Conservation (phyloP, 345 rosid species). For the Populus euphratica region DNA sequence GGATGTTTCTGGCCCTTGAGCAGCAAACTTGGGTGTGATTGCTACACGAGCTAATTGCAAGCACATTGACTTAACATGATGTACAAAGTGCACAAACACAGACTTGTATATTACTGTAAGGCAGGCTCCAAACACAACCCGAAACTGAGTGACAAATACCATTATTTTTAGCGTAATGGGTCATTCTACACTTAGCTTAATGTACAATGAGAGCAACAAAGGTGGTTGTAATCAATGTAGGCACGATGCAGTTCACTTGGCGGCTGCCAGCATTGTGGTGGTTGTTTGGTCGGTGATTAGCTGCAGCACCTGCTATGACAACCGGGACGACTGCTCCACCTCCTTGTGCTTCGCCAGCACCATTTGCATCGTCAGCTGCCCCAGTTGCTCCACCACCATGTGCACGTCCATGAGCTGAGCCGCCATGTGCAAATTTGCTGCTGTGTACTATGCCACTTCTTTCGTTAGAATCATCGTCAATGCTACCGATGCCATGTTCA, state of each 20-base stretch:
- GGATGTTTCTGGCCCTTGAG: neutral
- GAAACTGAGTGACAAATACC: neutral
- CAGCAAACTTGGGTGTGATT: neutral
- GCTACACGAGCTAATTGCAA: neutral
- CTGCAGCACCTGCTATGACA: slow-evolving; percentile 26
- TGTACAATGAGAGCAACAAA: neutral
- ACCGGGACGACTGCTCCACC: slow-evolving; percentile 16
- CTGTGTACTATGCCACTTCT: neutral
- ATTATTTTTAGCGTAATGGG: neutral
- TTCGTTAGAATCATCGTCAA: neutral
- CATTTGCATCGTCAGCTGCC: neutral
- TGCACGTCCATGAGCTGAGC: neutral
- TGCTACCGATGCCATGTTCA: neutral
- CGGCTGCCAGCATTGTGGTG: slow-evolving; percentile 15
- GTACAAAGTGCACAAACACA: too few relatives aligned
- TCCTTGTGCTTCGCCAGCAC: neutral
- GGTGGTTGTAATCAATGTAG: neutral
- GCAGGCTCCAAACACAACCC: neutral
- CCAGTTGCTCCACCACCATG: neutral
- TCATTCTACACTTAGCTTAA: neutral
- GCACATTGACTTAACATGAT: neutral
- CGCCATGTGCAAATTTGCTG: neutral
- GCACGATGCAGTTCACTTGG: neutral
- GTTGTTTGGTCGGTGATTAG: slow-evolving; percentile 18
- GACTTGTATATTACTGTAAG: neutral